Evolutionary conservation across 805 yeast species (phyloP).

Genomic region (Ogataea siamensis): DNA sequence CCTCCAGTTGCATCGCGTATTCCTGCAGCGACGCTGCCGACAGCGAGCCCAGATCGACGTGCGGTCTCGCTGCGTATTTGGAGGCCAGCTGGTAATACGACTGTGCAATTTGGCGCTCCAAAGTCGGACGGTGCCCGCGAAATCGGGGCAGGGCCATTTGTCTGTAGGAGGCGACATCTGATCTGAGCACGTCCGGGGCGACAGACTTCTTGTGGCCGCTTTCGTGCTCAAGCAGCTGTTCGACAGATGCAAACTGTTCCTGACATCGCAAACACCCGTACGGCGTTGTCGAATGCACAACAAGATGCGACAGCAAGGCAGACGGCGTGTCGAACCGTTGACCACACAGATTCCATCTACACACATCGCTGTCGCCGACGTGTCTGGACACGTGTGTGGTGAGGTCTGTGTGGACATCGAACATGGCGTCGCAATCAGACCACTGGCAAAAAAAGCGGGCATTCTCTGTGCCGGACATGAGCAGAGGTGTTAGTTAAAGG

Average conservation of each 20-base stretch:
- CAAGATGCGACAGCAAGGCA: constrained; percentile 5
- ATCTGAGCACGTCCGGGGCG: not conserved
- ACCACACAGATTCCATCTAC: constrained; percentile 41
- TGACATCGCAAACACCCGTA: constrained; percentile 61
- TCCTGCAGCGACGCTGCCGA: constrained; percentile 18
- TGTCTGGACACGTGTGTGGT: constrained; percentile 19
- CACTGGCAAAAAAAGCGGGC: constrained; percentile 10
- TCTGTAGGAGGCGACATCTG: constrained; percentile 2
- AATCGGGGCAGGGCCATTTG: not conserved
- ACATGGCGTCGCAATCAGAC: constrained; percentile 3
- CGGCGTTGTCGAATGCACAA: constrained; percentile 48
- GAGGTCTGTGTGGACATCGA: constrained; percentile 7
- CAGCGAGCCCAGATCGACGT: constrained; percentile 11
- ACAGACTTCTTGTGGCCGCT: not conserved
- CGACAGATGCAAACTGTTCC: constrained; percentile 46
- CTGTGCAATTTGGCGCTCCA: constrained; percentile 3
- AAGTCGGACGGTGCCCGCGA: constrained; percentile 2
- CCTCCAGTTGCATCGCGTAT: constrained; percentile 20
- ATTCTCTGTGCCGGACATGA: constrained; percentile 14
- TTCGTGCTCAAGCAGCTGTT: constrained; percentile 5
- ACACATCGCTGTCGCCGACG: constrained; percentile 18
- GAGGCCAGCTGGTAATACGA: not conserved
- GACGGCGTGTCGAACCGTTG: constrained; percentile 19
- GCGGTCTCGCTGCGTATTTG: not conserved
- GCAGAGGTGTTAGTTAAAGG: not conserved